Conservation (phyloP, 306 rosid species). For the Quercus wislizeni region DNA sequence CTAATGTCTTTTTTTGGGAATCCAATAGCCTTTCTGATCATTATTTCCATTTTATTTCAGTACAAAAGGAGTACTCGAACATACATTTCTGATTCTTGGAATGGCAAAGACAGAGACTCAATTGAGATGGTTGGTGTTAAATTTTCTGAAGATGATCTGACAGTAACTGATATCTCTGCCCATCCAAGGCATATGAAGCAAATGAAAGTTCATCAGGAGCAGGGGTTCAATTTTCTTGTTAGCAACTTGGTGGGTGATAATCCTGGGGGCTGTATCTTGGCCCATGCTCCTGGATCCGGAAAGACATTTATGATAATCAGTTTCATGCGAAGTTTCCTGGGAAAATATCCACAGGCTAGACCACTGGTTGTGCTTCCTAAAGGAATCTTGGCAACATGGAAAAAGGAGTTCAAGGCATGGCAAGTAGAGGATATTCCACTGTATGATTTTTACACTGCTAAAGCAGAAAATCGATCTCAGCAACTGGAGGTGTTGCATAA, state of each 20-base stretch:
- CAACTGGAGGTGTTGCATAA: constrained; percentile 68
- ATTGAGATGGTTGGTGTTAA: constrained; percentile 44
- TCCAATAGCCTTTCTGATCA: not conserved
- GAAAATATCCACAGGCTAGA: constrained; percentile 79
- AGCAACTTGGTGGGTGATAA: constrained; percentile 74
- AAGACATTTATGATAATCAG: constrained; percentile 97
- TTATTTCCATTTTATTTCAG: constrained; percentile 37
- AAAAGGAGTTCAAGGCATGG: constrained; percentile 82
- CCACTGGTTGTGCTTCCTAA: constrained; percentile 94
- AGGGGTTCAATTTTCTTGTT: constrained; percentile 89
- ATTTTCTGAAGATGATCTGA: constrained; percentile 46
- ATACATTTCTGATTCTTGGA: constrained; percentile 57
- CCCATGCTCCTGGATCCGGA: constrained; percentile 98
- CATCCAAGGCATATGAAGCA: constrained; percentile 86
- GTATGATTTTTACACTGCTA: constrained; percentile 61
- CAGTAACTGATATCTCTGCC: constrained; percentile 49
- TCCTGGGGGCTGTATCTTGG: constrained; percentile 96
- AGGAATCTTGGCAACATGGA: constrained; percentile 92
- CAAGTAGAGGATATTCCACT: constrained; percentile 90
- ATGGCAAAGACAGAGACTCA: constrained; percentile 38
- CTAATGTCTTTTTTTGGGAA: not conserved
- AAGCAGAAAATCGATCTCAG: constrained; percentile 72
- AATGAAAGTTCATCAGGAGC: constrained; percentile 88
- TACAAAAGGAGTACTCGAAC: constrained; percentile 70
- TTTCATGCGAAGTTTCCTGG: constrained; percentile 92